phyloP scores from a whole-genome alignment of 2,329 filamentous ascomycete genomes.

The Septoria linicola region DNA sequence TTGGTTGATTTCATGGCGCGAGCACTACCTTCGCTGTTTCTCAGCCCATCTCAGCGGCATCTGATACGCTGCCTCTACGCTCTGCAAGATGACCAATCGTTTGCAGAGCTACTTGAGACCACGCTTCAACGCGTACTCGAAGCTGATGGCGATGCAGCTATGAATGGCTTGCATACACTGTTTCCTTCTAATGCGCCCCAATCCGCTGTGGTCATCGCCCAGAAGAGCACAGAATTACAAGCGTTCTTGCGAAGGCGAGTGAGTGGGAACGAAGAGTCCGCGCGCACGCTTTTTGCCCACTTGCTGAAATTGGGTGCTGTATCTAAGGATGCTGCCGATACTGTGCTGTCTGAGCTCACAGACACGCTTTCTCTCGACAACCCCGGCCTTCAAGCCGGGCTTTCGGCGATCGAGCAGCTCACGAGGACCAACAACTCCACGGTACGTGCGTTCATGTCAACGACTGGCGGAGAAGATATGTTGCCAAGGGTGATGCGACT shows the following conservation, averaged over 20 bases:
- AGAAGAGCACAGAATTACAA: slow-evolving; percentile 26
- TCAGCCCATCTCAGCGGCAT: slow-evolving; percentile 66
- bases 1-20: slow-evolving; percentile 52
- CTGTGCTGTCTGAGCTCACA: slow-evolving; percentile 41
- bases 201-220: slow-evolving; percentile 39
- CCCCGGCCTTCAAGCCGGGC: slow-evolving; percentile 7
- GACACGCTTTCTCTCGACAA: slow-evolving; percentile 41
- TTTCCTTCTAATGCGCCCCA: slow-evolving; percentile 40
- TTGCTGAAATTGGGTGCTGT: slow-evolving; percentile 32
- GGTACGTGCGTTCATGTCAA: slow-evolving; percentile 48
- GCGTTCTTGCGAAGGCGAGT: slow-evolving; percentile 12
- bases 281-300: slow-evolving; percentile 20
- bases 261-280: not conserved
- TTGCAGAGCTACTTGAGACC: slow-evolving; percentile 34
- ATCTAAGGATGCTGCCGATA: slow-evolving; percentile 40
- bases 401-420: slow-evolving; percentile 40
- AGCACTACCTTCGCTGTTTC: slow-evolving; percentile 59
- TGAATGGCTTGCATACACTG: slow-evolving; percentile 29
- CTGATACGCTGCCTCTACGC: slow-evolving; percentile 65
- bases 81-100: slow-evolving; percentile 37
- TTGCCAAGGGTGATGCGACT: slow-evolving; percentile 54
- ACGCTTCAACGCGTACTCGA: slow-evolving; percentile 25
- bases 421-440: slow-evolving; percentile 39
- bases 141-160: slow-evolving; percentile 18
- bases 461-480: slow-evolving; percentile 49